Base-by-base conservation (phyloP, 2,329 filamentous ascomycete species). In the Chrysoporthe deuterocubensis region DNA sequence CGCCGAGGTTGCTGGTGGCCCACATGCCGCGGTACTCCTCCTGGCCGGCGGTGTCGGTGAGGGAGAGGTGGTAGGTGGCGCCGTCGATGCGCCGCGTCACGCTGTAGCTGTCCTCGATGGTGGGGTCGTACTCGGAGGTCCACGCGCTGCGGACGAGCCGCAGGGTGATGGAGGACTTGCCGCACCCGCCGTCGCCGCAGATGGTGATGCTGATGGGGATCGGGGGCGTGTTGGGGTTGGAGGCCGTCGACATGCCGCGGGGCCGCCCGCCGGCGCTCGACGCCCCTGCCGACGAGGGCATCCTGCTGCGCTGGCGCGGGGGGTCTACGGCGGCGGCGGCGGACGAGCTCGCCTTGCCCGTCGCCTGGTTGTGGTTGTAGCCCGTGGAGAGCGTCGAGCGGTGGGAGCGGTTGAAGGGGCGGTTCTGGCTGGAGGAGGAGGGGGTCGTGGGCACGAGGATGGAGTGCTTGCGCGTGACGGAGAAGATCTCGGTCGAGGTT, bases 21-120 rank as follows among this genome's bases (percentile, higher is more conserved):
- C 92, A 96, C 83, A 96, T 92, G 73, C 91, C 90, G 72, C 92
- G 90, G 81, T 96, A 96, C 81, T 96, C 92, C 80, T 96, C 92
- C 78, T 96, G 92, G n/a, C 92, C 92, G 37, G 92, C 92, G 1
- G 92, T 95, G 82, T 96, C 92, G 69, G 92, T 95, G 62, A 96
- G 85, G 61, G 86, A 85, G 46, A 96, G 88, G 78, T 92, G 90
- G 84, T 94, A 95, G 62, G 88, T 89, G 64, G 95, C 85, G 75
- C 92, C 92, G 74, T 95, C 92, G 77, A 96, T 89, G 73, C 85
- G 87, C 72, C 92, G 91, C 62, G 92, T 94, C 70, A 96, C 90
- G 74, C 88, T 91, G 83, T 96, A 96, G 73, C 90, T 93, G 83
- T 96, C 92, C 80, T 93, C 90, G 78, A 92, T 92, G 46, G 90